Conservation (phyloP, 306 rosid species). For the Fragaria iinumae region DNA sequence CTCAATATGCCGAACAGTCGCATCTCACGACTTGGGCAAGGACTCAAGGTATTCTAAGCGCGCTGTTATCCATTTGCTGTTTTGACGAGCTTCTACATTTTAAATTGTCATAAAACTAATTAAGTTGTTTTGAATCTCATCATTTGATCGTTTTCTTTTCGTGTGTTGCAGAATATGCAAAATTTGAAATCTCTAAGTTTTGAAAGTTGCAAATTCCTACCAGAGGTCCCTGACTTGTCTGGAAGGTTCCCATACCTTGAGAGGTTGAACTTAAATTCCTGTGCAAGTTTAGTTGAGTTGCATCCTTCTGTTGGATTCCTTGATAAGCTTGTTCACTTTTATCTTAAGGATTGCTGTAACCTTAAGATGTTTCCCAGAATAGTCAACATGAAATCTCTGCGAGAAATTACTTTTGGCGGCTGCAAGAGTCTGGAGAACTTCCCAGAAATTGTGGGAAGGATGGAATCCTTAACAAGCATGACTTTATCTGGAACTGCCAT, state of each 20-base stretch:
- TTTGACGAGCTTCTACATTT: background rate
- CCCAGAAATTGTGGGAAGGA: background rate
- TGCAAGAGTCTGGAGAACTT: background rate
- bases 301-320: background rate
- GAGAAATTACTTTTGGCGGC: fast-evolving
- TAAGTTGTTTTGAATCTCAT: background rate
- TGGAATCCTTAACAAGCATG: fast-evolving
- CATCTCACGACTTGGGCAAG: background rate
- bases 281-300: background rate
- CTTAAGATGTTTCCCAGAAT: background rate
- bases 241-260: background rate
- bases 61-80: background rate
- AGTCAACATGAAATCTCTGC: background rate
- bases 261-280: fast-evolving
- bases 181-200: background rate
- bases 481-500: background rate
- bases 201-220: background rate
- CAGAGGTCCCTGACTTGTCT: background rate
- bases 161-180: too few relatives aligned
- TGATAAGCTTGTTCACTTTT: background rate
- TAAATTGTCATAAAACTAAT: background rate
- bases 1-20: background rate
- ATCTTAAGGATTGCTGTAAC: background rate
- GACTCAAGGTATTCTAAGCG: background rate
- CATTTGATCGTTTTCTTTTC: too few relatives aligned